phyloP scores from a whole-genome alignment of 1,139 yeast species.

The Candida tetrigidarum region DNA sequence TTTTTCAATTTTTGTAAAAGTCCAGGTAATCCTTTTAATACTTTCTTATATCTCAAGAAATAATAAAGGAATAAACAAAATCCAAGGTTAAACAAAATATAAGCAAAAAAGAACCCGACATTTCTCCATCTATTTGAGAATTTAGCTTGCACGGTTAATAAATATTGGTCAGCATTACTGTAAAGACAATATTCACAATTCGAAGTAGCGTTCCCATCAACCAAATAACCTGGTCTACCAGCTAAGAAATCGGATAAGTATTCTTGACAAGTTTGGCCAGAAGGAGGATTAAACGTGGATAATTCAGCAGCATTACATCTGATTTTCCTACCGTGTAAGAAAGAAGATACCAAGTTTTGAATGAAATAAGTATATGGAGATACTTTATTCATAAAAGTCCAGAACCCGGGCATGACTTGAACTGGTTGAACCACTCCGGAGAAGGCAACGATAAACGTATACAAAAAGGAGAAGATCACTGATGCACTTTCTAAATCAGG shows the following conservation, averaged over 20 bases:
- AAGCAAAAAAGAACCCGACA: conserved; percentile 61
- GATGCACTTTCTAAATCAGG: conserved; percentile 69
- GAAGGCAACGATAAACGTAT: conserved; percentile 58
- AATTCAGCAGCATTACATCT: conserved; percentile 56
- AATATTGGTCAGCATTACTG: conserved; percentile 55
- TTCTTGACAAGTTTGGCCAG: conserved; percentile 61
- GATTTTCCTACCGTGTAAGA: conserved; percentile 60
- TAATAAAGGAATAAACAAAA: conserved; percentile 27
- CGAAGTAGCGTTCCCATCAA: conserved; percentile 53
- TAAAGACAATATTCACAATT: conserved; percentile 65
- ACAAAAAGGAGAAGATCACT: conserved; percentile 54
- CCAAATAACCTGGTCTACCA: conserved; percentile 52
- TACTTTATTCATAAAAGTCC: conserved; percentile 65
- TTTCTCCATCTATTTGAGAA: conserved; percentile 66
- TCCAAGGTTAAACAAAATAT: conserved; percentile 54
- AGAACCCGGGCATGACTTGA: conserved; percentile 65
- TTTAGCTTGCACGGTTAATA: conserved; percentile 46
- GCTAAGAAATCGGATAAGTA: conserved; percentile 39
- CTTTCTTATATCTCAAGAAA: conserved; percentile 21
- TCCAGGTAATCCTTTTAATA: conserved; percentile 10
- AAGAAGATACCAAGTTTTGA: conserved; percentile 55
- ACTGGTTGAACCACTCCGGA: conserved; percentile 69
- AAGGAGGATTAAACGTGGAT: conserved; percentile 57
- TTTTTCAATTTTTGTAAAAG: conserved; percentile 10
- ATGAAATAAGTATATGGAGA: conserved; percentile 74